Conservation (phyloP, 805 yeast genomes). For the Candida palmyrensis region DNA sequence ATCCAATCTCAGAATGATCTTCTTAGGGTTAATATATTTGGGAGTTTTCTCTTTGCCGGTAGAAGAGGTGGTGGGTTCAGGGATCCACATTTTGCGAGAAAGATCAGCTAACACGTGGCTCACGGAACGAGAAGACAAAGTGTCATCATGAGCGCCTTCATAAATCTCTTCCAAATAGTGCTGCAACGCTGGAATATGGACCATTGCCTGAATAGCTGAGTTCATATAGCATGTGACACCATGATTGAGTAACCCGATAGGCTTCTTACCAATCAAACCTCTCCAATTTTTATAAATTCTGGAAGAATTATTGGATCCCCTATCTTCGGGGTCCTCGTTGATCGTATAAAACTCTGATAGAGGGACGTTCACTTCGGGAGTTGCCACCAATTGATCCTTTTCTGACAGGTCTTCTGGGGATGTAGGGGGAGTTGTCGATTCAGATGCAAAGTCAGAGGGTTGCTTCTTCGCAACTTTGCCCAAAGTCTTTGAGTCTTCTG, state of each 20-base stretch:
- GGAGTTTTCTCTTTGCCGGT: conserved; percentile 15
- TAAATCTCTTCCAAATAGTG: conserved; percentile 72
- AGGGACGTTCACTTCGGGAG: neutral
- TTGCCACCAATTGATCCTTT: conserved; percentile 3
- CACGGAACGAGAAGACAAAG: conserved; percentile 52
- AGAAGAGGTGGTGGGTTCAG: conserved; percentile 33
- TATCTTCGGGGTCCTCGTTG: conserved; percentile 54
- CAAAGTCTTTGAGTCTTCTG: conserved; percentile 7
- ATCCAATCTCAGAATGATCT: conserved; percentile 61
- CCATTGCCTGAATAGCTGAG: conserved; percentile 85
- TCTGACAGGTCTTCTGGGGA: conserved; percentile 23
- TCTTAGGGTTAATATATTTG: conserved; percentile 67
- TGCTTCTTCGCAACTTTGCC: neutral
- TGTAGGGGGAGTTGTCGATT: conserved; percentile 24
- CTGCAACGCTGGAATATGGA: conserved; percentile 87
- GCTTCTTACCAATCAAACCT: conserved; percentile 45
- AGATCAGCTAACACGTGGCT: conserved; percentile 65
- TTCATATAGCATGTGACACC: conserved; percentile 98
- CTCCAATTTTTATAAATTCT: conserved; percentile 72
- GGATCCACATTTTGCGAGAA: conserved; percentile 61
- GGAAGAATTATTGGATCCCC: conserved; percentile 55
- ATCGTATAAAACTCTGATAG: conserved; percentile 42
- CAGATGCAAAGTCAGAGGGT: neutral
- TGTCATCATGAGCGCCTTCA: conserved; percentile 44
- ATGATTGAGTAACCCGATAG: conserved; percentile 74